Base-by-base conservation (phyloP, 208 protist species). In the Trypanosoma melophagium region DNA sequence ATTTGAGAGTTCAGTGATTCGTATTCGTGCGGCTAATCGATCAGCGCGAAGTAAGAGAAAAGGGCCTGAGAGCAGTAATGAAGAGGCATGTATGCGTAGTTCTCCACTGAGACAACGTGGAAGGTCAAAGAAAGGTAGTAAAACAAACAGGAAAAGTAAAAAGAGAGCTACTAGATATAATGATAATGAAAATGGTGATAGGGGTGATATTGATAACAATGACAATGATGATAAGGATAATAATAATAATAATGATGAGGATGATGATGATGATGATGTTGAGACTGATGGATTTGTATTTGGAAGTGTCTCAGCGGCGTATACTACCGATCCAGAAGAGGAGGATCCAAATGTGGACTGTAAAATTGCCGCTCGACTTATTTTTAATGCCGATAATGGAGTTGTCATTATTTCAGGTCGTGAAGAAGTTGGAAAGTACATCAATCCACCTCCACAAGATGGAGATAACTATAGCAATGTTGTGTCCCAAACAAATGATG, bases 391-490 rank as follows among this genome's bases (percentile, higher is more conserved):
- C 0, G 66, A 82, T 17, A 50, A 52, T 0, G 77, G 80, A 24
- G 80, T 87, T 8, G 63, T 84, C 73, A 60, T 92, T 40, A 78
- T 92, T 50, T 75, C 66, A 42, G 69, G 80, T 4, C 21, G 78
- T 7, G 86, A 92, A 41, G 86, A 92, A 59, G 80, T 82, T 0
- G 75, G 67, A 47, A 75, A 78, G 42, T 92, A 89, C 69, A 68
- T 76, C 7, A 45, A 42, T 13, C 49, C 31, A 47, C 35, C 17
- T 0, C 0, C n/a, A 31, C 13, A 53, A 22, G 41, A 66, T 64
- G 28, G 47, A 7, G 17, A 40, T 60, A 51, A 69, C 61, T n/a
- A 44, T 17, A 62, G 38, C 7, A 59, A 55, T 28, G 19, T 2
- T 8, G 12, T 35, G 3, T 45, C 5, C 7, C 21, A 58, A 56